Percentiles rank a stretch among this genome's conserved stretches.
These are phyloP conservation scores for Pugionium dolabratum DNA, from an alignment of 345 rosid genomes.

Conservation along the genomic window DNA sequence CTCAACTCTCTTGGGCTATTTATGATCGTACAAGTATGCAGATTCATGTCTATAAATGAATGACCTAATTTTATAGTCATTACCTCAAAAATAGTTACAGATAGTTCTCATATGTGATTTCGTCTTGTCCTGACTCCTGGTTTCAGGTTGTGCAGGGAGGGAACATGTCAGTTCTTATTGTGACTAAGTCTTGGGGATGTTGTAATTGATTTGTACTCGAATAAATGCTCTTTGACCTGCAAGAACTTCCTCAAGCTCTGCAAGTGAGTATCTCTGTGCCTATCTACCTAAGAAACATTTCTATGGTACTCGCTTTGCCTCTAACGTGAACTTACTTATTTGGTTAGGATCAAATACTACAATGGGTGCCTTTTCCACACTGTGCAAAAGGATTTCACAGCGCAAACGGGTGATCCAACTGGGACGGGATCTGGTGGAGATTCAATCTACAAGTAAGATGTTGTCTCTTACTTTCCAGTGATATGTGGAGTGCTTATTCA, in stretches of 20 bases:
- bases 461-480: conserved; percentile 1
- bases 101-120: too few species aligned
- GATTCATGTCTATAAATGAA: too few species aligned
- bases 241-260: conserved; percentile 96
- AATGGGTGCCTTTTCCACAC: conserved; percentile 85
- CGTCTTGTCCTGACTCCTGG: neutral
- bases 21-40: too few species aligned
- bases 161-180: conserved; percentile 77
- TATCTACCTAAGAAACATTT: neutral
- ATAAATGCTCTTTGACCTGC: conserved; percentile 77
- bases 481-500: neutral
- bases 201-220: conserved; percentile 65
- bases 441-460: conserved; percentile 77
- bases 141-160: neutral
- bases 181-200: conserved; percentile 82
- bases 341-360: conserved; percentile 80
- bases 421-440: conserved; percentile 85
- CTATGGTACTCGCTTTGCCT: neutral
- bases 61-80: too few species aligned
- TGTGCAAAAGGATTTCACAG: conserved; percentile 88
- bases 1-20: too few species aligned
- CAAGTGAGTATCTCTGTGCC: conserved; percentile 48
- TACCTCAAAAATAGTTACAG: too few species aligned
- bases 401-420: conserved; percentile 85
- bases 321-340: too few species aligned